phyloP scores from a whole-genome alignment of 2,329 filamentous ascomycete genomes.

The Colletotrichum viniferum region DNA sequence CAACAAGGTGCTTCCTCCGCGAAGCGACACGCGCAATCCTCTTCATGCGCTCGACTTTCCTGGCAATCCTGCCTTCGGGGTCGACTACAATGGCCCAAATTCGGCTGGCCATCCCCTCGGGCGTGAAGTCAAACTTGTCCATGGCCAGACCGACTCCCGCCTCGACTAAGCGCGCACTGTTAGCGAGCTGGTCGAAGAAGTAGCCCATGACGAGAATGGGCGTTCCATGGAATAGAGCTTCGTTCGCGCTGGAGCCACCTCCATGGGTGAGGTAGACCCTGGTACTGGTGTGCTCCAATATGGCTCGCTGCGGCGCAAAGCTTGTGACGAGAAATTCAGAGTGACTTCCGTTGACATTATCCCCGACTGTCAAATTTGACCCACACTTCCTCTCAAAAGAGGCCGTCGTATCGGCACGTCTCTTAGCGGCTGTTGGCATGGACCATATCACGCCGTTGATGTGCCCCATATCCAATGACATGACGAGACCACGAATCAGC shows the following conservation, averaged over 20 bases:
- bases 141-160: slow-evolving; percentile 39
- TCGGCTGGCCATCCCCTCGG: slow-evolving; percentile 33
- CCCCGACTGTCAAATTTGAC: slow-evolving; percentile 11
- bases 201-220: slow-evolving; percentile 39
- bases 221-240: slow-evolving; percentile 42
- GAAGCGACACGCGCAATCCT: slow-evolving; percentile 41
- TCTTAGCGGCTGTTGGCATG: not conserved
- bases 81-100: slow-evolving; percentile 32
- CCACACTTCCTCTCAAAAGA: not conserved
- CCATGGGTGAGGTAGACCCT: slow-evolving; percentile 45
- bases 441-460: slow-evolving; percentile 2
- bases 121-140: slow-evolving; percentile 39
- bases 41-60: slow-evolving; percentile 40
- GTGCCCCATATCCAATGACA: slow-evolving; percentile 21
- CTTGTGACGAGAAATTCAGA: slow-evolving; percentile 32
- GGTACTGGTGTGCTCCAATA: slow-evolving; percentile 38
- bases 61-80: slow-evolving; percentile 29
- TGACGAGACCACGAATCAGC: slow-evolving; percentile 32
- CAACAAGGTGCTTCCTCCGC: slow-evolving; percentile 39
- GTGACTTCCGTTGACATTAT: slow-evolving; percentile 33
- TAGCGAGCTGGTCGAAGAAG: slow-evolving; percentile 47
- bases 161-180: slow-evolving; percentile 36
- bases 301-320: slow-evolving; percentile 45
- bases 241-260: slow-evolving; percentile 45
- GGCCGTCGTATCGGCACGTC: not conserved